Base-by-base conservation (phyloP, 2,329 filamentous ascomycete genomes). In the Lasiodiplodia theobromae region DNA sequence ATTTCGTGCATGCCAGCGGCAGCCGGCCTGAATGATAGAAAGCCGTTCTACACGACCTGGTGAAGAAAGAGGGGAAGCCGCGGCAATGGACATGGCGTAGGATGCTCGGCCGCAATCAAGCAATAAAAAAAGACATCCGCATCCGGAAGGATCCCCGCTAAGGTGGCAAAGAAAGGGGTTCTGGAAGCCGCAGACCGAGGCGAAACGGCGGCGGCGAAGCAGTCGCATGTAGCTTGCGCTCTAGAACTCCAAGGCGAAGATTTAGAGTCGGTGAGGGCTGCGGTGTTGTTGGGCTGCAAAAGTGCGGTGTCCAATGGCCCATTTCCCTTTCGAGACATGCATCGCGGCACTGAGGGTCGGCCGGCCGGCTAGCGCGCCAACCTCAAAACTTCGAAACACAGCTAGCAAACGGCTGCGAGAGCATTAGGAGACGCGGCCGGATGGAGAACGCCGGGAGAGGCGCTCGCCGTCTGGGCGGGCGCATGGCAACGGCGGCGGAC, bases 261-360 rank as follows among this genome's bases (percentile, higher is more conserved):
- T 10, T n/a, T 25, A 25, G 47, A 64, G 60, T 52, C 60, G 60
- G 60, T 63, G 60, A 64, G 47, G 47, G 28, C 47, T 64, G 47
- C 60, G 60, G 11, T 51, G 60, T 64, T 18, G 47, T 47, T 40
- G 57, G 57, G 56, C 56, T 58, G 56, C 56, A 23, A 18, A 49
- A 28, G 44, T 52, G 60, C 60, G 28, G 60, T 64, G 60, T 38
- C 60, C 60, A 52, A 64, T 52, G 47, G 47, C 28, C 28, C 28
- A 64, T 64, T 64, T 23, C 60, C 60, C 47, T 52, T 64, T 64
- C 60, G 60, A 64, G 60, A 64, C 60, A 64, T 64, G 60, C 28
- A 63, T 64, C 37, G 44, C 60, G 60, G 25, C 44, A 31, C 3
- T 52, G 60, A 14, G n/a, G 31, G 44, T 38, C 28, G 23, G 51